Evolutionary conservation across 1,139 yeast species (phyloP), one percentile per base, ranked within the genome.

Genomic region (Zygosaccharomyces pseudobailii): DNA sequence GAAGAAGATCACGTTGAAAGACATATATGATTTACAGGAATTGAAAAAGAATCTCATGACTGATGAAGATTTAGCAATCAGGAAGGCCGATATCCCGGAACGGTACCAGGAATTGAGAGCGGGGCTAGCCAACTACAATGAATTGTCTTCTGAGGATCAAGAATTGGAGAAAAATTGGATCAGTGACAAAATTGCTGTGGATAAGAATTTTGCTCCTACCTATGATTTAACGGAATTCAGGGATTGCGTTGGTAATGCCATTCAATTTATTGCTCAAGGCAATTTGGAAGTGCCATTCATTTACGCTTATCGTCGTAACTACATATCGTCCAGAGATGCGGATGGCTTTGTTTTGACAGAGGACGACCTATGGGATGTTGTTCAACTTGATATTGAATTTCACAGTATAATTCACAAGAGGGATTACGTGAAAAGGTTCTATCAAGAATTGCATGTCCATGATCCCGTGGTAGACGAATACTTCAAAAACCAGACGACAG

Each of bases 241-340:
- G 48, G 76, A 74, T 39, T 84, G 96, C 0, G 87, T 90, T 13
- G 79, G 80, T 24, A 80, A 84, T 55, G 90, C 86, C 1, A 80
- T 92, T 35, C 89, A 80, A 54, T 89, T 89, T 60, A 72, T 92
- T 32, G 76, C 89, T 9, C 82, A 80, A 56, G 95, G 89, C 45
- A 75, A 84, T 46, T 76, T 84, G 53, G 99, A 92, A 64, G 96
- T 92, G 3, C 97, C 98, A n/a, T 87, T 89, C 62, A 89, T 92
- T 51, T 90, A 96, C 87, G 84, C 90, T 32, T 96, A 89, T 62
- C 86, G 97, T 65, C 85, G 95, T 66, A 97, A 92, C 67, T 89
- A 86, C 63, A 70, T 66, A 42, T 64, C 67, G 1, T 74, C 73
- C 21, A 84, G 79, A 57, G 83, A 79, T 46, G 74, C 73, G 27